Conservation (phyloP, 768 basidiomycete species). For the Crucibulum laeve region DNA sequence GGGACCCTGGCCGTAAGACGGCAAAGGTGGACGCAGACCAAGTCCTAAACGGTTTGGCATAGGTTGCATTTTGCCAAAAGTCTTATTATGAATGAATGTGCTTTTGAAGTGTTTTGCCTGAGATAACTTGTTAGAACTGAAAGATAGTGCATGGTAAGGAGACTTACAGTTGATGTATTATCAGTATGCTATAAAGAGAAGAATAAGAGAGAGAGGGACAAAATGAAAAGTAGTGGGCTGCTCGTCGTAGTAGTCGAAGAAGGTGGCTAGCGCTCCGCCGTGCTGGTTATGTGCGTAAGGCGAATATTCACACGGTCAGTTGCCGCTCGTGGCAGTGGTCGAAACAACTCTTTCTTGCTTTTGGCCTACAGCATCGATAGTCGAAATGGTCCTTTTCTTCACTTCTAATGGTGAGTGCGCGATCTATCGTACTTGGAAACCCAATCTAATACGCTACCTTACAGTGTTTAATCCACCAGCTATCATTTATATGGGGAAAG, state of each 20-base stretch:
- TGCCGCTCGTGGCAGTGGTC: too few relatives aligned
- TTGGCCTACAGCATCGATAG: neutral
- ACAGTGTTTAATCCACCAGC: slow-evolving; percentile 65
- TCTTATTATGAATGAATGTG: too few relatives aligned
- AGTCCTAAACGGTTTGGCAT: slow-evolving; percentile 71
- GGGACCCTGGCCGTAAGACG: slow-evolving; percentile 87
- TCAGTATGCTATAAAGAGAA: too few relatives aligned
- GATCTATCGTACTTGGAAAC: neutral
- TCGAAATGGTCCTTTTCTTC: slow-evolving; percentile 49
- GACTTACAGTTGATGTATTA: too few relatives aligned
- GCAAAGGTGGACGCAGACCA: slow-evolving; percentile 84
- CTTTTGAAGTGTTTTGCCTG: slow-evolving; percentile 1
- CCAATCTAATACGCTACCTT: slow-evolving; percentile 6
- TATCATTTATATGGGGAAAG: slow-evolving; percentile 89
- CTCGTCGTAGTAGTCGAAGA: too few relatives aligned
- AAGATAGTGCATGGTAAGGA: too few relatives aligned
- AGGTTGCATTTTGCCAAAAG: slow-evolving; percentile 51
- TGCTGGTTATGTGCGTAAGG: too few relatives aligned
- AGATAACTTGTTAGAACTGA: slow-evolving; percentile 1
- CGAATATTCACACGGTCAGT: too few relatives aligned
- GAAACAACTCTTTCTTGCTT: too few relatives aligned
- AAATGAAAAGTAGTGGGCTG: too few relatives aligned
- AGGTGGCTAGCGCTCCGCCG: too few relatives aligned
- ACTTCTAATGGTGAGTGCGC: slow-evolving; percentile 34
- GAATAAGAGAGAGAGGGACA: too few relatives aligned